Conservation (phyloP, 2,329 filamentous ascomycete species). For the Penicillium sp. region DNA sequence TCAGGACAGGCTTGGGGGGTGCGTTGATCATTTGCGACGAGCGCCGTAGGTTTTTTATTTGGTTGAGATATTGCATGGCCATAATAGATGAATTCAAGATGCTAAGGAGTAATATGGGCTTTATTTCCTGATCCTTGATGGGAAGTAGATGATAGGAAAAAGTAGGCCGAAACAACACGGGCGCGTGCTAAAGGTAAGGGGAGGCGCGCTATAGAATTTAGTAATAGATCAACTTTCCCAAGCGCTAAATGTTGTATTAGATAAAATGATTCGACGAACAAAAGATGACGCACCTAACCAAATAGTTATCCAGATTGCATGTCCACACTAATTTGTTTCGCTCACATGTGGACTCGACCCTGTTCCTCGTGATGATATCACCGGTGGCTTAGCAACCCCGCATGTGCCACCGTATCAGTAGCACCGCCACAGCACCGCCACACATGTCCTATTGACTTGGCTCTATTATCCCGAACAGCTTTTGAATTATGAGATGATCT, state of each 20-base stretch:
- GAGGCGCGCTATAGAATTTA: slow-evolving; percentile 3
- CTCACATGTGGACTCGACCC: neutral
- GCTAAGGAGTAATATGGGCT: neutral
- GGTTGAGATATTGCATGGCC: slow-evolving; percentile 44
- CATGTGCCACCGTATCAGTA: slow-evolving; percentile 5
- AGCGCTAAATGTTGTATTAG: neutral
- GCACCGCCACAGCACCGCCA: neutral
- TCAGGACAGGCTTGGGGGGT: slow-evolving; percentile 49
- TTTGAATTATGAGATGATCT: too few species aligned
- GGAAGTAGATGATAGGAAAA: neutral
- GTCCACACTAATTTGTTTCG: neutral
- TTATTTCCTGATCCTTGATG: neutral
- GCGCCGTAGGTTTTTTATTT: slow-evolving; percentile 40
- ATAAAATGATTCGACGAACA: neutral
- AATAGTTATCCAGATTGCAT: neutral
- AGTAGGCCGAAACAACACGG: slow-evolving; percentile 10
- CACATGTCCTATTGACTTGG: neutral
- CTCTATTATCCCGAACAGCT: too few species aligned
- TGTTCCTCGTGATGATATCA: slow-evolving; percentile 21
- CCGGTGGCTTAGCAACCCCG: slow-evolving; percentile 16
- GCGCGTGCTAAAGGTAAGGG: slow-evolving; percentile 16
- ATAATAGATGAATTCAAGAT: slow-evolving; percentile 2
- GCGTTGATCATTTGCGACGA: slow-evolving; percentile 31
- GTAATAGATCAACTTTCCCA: slow-evolving; percentile 17
- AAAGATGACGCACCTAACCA: neutral